Percentiles rank a stretch among this genome's conserved stretches.
Evolutionary conservation across 257 asterid species (phyloP).

Genomic region (Eustoma russellianum): DNA sequence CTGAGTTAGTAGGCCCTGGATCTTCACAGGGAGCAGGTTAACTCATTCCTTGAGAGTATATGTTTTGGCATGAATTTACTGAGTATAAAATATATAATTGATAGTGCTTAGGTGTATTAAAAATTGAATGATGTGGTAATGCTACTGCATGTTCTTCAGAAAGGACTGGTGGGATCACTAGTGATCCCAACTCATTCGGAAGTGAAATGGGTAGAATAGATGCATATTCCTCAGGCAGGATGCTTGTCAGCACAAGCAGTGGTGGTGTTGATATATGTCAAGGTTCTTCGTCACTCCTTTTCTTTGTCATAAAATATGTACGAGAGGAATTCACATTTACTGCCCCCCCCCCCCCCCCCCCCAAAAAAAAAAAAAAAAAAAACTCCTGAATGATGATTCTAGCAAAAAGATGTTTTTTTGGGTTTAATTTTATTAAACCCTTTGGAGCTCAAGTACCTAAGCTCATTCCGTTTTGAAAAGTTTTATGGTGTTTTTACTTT

Average conservation of each 20-base stretch:
- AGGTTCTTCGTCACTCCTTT: slow-evolving; percentile 32
- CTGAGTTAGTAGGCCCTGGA: slow-evolving; percentile 70
- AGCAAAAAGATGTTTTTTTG: too few species aligned
- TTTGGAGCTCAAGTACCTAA: too few species aligned
- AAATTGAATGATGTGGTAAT: slow-evolving; percentile 8
- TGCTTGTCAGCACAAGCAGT: slow-evolving; percentile 39
- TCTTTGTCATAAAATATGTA: too few species aligned
- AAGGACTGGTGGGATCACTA: slow-evolving; percentile 32
- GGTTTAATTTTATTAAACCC: too few species aligned
- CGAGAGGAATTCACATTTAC: too few species aligned
- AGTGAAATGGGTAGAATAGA: slow-evolving; percentile 58
- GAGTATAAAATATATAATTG: background rate
- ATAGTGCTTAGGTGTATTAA: background rate
- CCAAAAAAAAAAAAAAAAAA: too few species aligned
- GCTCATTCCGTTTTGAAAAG: too few species aligned
- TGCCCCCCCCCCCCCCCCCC: too few species aligned
- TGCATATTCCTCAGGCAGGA: slow-evolving; percentile 47
- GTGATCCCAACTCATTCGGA: slow-evolving; percentile 50
- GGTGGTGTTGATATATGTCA: slow-evolving; percentile 63
- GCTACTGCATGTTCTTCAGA: slow-evolving; percentile 51
- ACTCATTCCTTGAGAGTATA: slow-evolving; percentile 4
- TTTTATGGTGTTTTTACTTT: too few species aligned
- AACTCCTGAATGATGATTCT: too few species aligned
- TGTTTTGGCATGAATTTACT: background rate
- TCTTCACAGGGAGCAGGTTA: slow-evolving; percentile 74